Conservation (phyloP, 2,329 filamentous ascomycete genomes). For the Diaporthe sp. region DNA sequence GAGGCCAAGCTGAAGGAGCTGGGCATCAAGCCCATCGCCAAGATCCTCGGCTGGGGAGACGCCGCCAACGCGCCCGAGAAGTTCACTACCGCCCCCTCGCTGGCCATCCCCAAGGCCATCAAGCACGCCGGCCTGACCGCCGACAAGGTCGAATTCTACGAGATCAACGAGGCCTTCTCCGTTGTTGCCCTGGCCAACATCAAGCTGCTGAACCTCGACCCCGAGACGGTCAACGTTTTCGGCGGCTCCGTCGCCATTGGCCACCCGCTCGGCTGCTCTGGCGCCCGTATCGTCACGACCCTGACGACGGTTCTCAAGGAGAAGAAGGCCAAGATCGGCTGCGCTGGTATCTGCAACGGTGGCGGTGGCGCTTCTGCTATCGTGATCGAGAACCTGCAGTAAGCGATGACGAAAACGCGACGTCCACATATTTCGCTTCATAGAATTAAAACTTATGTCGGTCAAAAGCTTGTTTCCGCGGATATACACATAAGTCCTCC, state of each 20-base stretch:
- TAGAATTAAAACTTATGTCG: not conserved
- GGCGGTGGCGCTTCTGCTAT: conserved; percentile 95
- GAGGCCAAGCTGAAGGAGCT: conserved; percentile 95
- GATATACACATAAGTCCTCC: not conserved
- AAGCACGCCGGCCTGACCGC: conserved; percentile 90
- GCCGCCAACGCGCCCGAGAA: conserved; percentile 91
- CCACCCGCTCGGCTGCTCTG: conserved; percentile 93
- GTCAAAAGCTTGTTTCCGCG: not conserved
- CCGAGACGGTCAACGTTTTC: conserved; percentile 94
- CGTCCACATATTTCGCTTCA: not conserved
- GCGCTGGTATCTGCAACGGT: conserved; percentile 97
- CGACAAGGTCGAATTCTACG: conserved; percentile 89
- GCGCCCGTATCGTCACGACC: conserved; percentile 93
- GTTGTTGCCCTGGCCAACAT: conserved; percentile 97
- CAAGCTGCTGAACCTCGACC: conserved; percentile 84
- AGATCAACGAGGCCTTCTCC: conserved; percentile 99
- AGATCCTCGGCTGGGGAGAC: conserved; percentile 98
- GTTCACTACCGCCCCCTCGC: conserved; percentile 93
- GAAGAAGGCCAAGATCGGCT: conserved; percentile 94
- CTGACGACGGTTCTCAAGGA: conserved; percentile 89
- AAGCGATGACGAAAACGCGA: conserved; percentile 46
- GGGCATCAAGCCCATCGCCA: conserved; percentile 90
- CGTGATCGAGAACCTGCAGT: conserved; percentile 84
- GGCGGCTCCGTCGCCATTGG: conserved; percentile 96
- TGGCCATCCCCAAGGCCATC: conserved; percentile 97